Base-by-base conservation (phyloP, 2,329 filamentous ascomycete genomes). In the Colletotrichum paranaense region DNA sequence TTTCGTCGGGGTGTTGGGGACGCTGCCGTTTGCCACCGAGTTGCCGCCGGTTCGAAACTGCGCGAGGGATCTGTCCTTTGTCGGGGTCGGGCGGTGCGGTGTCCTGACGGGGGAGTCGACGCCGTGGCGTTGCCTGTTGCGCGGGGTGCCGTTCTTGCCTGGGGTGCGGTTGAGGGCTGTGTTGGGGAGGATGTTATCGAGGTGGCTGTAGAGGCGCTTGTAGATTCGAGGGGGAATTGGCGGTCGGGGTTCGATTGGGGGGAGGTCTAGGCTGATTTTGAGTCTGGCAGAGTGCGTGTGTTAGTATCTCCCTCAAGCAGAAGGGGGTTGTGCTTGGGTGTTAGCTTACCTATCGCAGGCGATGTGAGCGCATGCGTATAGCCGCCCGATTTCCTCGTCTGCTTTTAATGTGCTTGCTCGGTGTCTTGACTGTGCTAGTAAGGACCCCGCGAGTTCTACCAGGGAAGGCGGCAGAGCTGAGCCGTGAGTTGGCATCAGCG, bases 381-480 rank as follows among this genome's bases (percentile, higher is more conserved):
- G 88, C 24, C 95, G 89, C n/a, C 93, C 94, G 76, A 97, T 91
- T 81, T 98, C 95, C 81, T 98, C 95, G 68, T 97, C 94, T 3
- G 92, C 88, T 80, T 95, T 97, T 66, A 98, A 86, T 19, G 90
- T 93, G 78, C 91, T 92, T 62, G 94, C 94, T 78, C 91, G 92
- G 79, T 92, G 91, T 42, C 94, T 91, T 14, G 95, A 97, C 82
- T 97, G 95, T 2, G 94, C 92, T 57, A 97, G 89, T 7, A 97
- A 86, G 9, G 92, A 94, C 64, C 88, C 86, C 1, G 94, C 91
- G 11, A 95, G 88, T 70, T 93, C 90, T 70, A 94, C 82, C 5
- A 97, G 90, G n/a, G 91, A 87, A 12, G 88, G 85, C 0, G 94
- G 94, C 0, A 96, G 84, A 59, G 90, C 86, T 35, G 89, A 88